A percentile compares a stretch with the other conserved stretches of the same genome.
These are phyloP conservation scores for Nemania abortiva DNA, from an alignment of 2,329 filamentous ascomycete species.

Conservation along the genomic window DNA sequence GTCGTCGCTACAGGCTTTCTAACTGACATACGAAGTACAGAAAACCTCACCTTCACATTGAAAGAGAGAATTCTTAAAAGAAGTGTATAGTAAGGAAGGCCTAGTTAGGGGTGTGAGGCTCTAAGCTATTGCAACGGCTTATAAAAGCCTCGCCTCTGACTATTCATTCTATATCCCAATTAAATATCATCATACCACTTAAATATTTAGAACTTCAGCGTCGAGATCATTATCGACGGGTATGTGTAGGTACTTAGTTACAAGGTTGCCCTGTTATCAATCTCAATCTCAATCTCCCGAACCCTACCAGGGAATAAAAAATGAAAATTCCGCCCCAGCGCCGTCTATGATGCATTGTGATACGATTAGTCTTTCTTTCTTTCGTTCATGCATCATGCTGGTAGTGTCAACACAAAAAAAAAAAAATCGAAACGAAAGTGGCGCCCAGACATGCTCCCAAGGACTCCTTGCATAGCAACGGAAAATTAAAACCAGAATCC, in stretches of 20 bases:
- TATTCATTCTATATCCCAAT: background rate
- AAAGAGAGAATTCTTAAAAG: too few relatives aligned
- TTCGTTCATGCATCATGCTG: constrained; percentile 35
- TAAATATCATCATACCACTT: constrained; percentile 20
- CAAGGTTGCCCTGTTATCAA: constrained; percentile 39
- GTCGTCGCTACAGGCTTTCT: too few relatives aligned
- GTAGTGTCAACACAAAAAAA: constrained; percentile 19
- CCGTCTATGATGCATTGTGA: constrained; percentile 40
- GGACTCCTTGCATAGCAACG: constrained; percentile 36
- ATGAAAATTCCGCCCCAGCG: constrained; percentile 18
- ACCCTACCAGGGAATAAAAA: constrained; percentile 6
- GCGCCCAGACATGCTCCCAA: constrained; percentile 33
- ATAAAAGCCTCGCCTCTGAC: background rate
- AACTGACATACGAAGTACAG: too few relatives aligned
- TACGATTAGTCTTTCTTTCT: constrained; percentile 27
- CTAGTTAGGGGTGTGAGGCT: too few relatives aligned
- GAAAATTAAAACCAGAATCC: constrained; percentile 26
- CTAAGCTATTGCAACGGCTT: background rate
- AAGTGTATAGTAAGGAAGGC: too few relatives aligned
- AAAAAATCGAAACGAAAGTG: constrained; percentile 28
- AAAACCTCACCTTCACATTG: too few relatives aligned
- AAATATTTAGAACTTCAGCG: constrained; percentile 9
- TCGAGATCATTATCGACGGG: background rate
- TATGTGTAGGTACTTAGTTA: constrained; percentile 31
- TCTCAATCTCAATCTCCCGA: constrained; percentile 33